Base-by-base conservation (phyloP, 257 asterid species). In the Solanum chilense region DNA sequence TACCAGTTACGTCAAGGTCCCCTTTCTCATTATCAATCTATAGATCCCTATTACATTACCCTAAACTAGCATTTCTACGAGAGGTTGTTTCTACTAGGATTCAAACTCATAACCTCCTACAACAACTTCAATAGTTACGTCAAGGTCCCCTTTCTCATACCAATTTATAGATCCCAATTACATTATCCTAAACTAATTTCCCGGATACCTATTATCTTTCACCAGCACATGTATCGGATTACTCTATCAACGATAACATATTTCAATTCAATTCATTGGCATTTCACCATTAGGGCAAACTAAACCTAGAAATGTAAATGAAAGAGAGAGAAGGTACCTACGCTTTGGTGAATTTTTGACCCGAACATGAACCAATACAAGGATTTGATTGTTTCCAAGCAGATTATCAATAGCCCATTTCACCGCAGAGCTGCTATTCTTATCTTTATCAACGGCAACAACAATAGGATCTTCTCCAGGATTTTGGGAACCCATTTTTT, bases 401-500 rank as follows among this genome's bases (percentile, higher is more conserved):
- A 96, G 91, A 88, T 94, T 83, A 4, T 94, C 96, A 21, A 96
- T 84, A 9, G 98, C 93, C 98, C 98, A 94, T 92, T 85, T 88
- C 62, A 94, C 93, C 21, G 94, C 95, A 6, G 88, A 62, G 5
- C 90, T 49, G 90, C 97, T 93, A 66, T 89, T 86, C 87, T 92
- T 95, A 90, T 93, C 94, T 89, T 86, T 93, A 86, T 88, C 95
- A 62, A 95, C 74, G 21, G 96, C 98, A 71, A 94, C 98, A 8
- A 88, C 94, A 13, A 92, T 90, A 83, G 89, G 86, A 41, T 71
- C 80, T 25, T 87, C 88, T 41, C 37, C 42, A 13, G 29, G 82
- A 44, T 45, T 31, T 35, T 64, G n/a, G 35, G 70, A 70, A 74
- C 2, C 60, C 88, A 86, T 86, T 86, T 86, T 11, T 25, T 74